These are phyloP conservation scores for Ophiostoma sp. DNA, from an alignment of 2,329 filamentous ascomycete genomes.

Conservation along the genomic window DNA sequence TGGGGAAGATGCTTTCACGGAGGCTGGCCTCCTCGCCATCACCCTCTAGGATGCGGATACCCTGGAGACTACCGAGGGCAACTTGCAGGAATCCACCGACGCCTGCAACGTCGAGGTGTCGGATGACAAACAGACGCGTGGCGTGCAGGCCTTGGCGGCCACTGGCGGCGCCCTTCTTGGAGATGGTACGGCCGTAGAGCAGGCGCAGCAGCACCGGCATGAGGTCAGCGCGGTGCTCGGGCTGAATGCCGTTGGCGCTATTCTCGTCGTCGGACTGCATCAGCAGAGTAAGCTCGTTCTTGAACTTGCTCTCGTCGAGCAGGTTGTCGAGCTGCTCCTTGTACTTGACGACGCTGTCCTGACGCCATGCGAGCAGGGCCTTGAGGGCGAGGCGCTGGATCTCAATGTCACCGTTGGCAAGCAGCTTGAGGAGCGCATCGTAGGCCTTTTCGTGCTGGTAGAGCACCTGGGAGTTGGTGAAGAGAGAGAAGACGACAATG, in stretches of 20 bases:
- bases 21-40: conserved; percentile 38
- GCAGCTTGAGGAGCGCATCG: conserved; percentile 68
- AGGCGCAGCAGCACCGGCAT: conserved; percentile 86
- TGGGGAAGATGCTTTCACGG: conserved; percentile 54
- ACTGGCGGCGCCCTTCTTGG: conserved; percentile 73
- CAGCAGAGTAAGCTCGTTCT: conserved; percentile 89
- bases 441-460: conserved; percentile 78
- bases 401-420: conserved; percentile 87
- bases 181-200: conserved; percentile 85
- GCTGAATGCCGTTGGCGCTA: conserved; percentile 58
- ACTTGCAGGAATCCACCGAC: conserved; percentile 82
- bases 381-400: conserved; percentile 84
- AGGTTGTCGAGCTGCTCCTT: conserved; percentile 83
- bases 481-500: conserved; percentile 78
- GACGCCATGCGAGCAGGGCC: conserved; percentile 86
- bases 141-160: conserved; percentile 79
- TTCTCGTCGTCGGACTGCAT: conserved; percentile 53
- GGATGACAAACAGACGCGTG: conserved; percentile 76
- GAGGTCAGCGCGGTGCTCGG: conserved; percentile 69
- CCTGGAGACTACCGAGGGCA: conserved; percentile 68
- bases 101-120: conserved; percentile 72
- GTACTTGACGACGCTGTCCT: conserved; percentile 71
- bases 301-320: conserved; percentile 86
- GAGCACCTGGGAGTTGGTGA: conserved; percentile 81
- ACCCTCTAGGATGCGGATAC: conserved; percentile 56